Conservation (phyloP, 1,284 basidiomycete species). For the Apiotrichum montevideense region DNA sequence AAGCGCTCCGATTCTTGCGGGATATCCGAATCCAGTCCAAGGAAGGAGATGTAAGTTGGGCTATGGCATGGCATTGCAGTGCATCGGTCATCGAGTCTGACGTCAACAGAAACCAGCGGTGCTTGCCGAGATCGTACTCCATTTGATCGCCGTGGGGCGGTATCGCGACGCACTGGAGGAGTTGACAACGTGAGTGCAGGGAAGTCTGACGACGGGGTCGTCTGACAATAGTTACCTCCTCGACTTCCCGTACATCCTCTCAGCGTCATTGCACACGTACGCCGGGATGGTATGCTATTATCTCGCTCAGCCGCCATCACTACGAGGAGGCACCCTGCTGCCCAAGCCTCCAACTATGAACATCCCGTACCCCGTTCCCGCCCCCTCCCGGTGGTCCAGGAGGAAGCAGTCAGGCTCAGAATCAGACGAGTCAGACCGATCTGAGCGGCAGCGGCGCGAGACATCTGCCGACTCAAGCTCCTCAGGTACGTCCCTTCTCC, state of each 20-base stretch:
- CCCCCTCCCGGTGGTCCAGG: no score
- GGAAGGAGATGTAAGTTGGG: constrained; percentile 24
- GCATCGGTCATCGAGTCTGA: background rate
- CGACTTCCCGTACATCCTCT: constrained; percentile 75
- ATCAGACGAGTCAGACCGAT: no score
- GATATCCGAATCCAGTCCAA: constrained; percentile 24
- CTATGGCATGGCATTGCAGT: no score
- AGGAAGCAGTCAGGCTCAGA: no score
- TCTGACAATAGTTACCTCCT: constrained; percentile 62
- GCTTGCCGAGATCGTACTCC: constrained; percentile 65
- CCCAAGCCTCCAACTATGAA: background rate
- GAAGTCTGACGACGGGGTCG: no score
- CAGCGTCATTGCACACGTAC: constrained; percentile 68
- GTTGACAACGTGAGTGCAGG: constrained; percentile 63
- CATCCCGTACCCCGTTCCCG: no score
- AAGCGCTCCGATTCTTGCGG: constrained; percentile 28
- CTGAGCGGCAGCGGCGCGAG: no score
- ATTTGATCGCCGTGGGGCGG: constrained; percentile 56
- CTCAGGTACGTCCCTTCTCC: no score
- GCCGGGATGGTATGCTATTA: constrained; percentile 66
- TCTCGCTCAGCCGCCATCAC: constrained; percentile 41
- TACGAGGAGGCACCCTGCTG: background rate
- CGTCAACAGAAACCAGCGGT: constrained; percentile 60
- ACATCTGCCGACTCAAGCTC: no score
- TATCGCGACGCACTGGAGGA: constrained; percentile 71